Conservation (phyloP, 2,329 filamentous ascomycete species). For the Aureobasidium sp. region DNA sequence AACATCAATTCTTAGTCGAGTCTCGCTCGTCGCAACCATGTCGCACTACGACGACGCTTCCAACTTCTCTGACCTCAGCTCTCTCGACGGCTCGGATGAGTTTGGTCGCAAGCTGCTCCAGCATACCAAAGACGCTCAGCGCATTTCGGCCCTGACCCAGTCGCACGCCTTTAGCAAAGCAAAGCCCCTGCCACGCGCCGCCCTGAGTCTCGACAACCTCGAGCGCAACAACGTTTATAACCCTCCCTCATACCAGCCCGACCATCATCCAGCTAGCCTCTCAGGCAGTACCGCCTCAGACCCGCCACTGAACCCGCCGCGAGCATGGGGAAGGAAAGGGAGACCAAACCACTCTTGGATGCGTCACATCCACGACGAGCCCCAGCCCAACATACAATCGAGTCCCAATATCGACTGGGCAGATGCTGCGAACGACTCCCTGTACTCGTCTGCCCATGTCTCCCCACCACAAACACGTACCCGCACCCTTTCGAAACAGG, state of each 20-base stretch:
- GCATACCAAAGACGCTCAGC: conserved; percentile 32
- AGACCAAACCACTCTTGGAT: conserved; percentile 34
- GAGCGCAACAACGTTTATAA: conserved; percentile 22
- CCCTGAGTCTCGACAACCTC: conserved; percentile 35
- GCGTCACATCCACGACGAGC: conserved; percentile 22
- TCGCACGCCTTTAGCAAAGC: conserved; percentile 34
- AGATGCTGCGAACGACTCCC: conserved; percentile 27
- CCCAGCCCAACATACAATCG: conserved; percentile 17
- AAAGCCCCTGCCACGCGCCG: conserved; percentile 29
- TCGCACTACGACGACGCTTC: conserved; percentile 18
- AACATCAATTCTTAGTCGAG: background rate
- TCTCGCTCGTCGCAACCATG: background rate
- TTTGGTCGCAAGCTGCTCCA: conserved; percentile 38
- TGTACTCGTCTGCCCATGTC: conserved; percentile 31
- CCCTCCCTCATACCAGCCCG: background rate
- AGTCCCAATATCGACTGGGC: conserved; percentile 19
- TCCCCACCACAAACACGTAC: conserved; percentile 31
- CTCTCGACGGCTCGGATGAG: conserved; percentile 36
- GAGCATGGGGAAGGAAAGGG: conserved; percentile 39
- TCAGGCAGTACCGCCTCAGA: conserved; percentile 31
- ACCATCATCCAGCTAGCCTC: conserved; percentile 13
- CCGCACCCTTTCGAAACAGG: conserved; percentile 15
- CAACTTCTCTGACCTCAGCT: conserved; percentile 27
- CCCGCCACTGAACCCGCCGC: conserved; percentile 36
- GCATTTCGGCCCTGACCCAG: conserved; percentile 19